Conservation (phyloP, 148 eudicot species). For the Rheum nobile region DNA sequence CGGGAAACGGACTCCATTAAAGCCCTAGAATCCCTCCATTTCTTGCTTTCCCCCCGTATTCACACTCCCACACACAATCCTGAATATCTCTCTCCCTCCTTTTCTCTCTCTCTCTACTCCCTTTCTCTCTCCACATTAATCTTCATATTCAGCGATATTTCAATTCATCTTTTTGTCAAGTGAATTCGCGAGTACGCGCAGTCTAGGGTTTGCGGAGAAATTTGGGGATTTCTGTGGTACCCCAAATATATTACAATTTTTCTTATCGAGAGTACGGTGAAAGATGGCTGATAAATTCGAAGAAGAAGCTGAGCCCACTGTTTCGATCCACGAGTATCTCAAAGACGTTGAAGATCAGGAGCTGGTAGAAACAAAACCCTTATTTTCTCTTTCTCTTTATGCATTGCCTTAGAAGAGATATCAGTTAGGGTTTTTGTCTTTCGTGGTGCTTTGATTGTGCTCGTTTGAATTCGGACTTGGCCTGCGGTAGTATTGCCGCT, state of each 20-base stretch:
- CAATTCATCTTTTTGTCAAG: neutral
- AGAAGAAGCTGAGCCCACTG: constrained; percentile 48
- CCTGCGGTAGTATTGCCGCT: neutral
- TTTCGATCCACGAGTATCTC: constrained; percentile 62
- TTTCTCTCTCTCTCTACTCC: neutral
- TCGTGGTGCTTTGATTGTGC: neutral
- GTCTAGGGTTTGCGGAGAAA: neutral
- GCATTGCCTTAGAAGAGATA: neutral
- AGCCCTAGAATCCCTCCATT: constrained; percentile 6
- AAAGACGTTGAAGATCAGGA: constrained; percentile 75
- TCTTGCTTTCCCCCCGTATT: neutral
- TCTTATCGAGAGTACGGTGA: neutral
- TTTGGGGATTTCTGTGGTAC: neutral
- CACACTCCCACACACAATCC: neutral
- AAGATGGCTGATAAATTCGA: constrained; percentile 61
- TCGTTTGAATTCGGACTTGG: neutral
- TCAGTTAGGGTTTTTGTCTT: constrained; percentile 6
- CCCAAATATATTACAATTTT: neutral
- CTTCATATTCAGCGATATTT: neutral
- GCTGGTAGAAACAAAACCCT: constrained; percentile 32
- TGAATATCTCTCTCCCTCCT: neutral
- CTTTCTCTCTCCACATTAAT: neutral
- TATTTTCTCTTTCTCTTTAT: neutral
- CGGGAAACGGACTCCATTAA: constrained; percentile 2
- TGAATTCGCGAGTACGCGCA: neutral